Conservation (phyloP, 2,329 filamentous ascomycete genomes). For the Septoria linicola region DNA sequence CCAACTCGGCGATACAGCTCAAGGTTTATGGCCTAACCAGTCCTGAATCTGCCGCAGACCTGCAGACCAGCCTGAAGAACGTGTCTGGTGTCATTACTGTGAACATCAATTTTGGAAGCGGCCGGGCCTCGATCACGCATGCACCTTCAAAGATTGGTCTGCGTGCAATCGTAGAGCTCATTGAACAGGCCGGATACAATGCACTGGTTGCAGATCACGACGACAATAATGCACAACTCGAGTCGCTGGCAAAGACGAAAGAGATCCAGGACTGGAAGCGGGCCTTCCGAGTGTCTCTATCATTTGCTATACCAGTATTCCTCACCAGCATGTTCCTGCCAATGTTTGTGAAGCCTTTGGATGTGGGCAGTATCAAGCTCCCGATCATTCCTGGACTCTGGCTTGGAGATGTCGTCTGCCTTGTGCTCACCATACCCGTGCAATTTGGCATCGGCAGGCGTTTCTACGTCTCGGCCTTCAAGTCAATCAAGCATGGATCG, state of each 20-base stretch:
- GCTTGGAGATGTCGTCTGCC: constrained; percentile 81
- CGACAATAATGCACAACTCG: constrained; percentile 94
- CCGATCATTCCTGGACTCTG: constrained; percentile 72
- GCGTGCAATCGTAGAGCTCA: constrained; percentile 73
- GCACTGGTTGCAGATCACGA: constrained; percentile 86
- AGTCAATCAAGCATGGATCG: constrained; percentile 82
- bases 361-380: constrained; percentile 69
- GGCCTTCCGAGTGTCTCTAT: constrained; percentile 73
- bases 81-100: constrained; percentile 73
- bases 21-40: constrained; percentile 80
- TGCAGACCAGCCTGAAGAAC: constrained; percentile 67
- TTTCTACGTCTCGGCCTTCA: constrained; percentile 92
- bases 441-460: constrained; percentile 95
- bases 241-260: constrained; percentile 92
- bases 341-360: constrained; percentile 73
- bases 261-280: constrained; percentile 91
- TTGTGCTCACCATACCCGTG: constrained; percentile 82
- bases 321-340: constrained; percentile 90
- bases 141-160: constrained; percentile 71
- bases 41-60: constrained; percentile 65
- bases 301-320: constrained; percentile 87
- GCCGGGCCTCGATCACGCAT: constrained; percentile 71
- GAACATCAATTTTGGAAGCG: constrained; percentile 69
- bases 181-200: constrained; percentile 83
- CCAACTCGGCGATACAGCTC: constrained; percentile 66